phyloP scores from a whole-genome alignment of 192 early-diverging fungal species.

The Oehlia diaphana region DNA sequence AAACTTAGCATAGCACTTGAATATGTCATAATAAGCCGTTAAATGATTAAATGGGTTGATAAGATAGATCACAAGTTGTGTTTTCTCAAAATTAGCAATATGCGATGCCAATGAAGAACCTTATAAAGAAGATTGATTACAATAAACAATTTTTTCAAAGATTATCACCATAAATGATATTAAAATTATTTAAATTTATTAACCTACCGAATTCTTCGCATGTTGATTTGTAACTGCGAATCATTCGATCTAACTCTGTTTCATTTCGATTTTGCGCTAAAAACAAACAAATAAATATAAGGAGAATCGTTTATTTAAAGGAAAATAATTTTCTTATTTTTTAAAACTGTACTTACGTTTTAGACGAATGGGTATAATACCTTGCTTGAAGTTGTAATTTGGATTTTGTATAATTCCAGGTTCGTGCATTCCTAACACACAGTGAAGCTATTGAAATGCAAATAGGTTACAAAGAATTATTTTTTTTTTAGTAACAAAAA shows the following conservation, averaged over 20 bases:
- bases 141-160: not conserved
- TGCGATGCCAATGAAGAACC: not conserved
- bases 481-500: not conserved
- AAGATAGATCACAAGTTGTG: slow-evolving; percentile 13
- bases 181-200: not conserved
- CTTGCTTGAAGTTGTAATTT: not conserved
- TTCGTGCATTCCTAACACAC: not conserved
- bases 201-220: not conserved
- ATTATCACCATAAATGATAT: no score
- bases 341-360: no score
- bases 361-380: not conserved
- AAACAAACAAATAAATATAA: not conserved
- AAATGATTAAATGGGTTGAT: slow-evolving; percentile 7
- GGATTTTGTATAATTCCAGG: not conserved
- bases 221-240: not conserved
- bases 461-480: not conserved
- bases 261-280: not conserved
- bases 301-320: no score
- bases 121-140: not conserved
- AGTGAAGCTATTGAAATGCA: not conserved
- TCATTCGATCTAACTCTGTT: not conserved
- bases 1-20: slow-evolving; percentile 5
- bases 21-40: slow-evolving; percentile 15
- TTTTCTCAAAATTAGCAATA: not conserved
- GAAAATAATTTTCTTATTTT: no score